Base-by-base conservation (phyloP, 1,284 basidiomycete genomes). In the Boletus semigastroideus region DNA sequence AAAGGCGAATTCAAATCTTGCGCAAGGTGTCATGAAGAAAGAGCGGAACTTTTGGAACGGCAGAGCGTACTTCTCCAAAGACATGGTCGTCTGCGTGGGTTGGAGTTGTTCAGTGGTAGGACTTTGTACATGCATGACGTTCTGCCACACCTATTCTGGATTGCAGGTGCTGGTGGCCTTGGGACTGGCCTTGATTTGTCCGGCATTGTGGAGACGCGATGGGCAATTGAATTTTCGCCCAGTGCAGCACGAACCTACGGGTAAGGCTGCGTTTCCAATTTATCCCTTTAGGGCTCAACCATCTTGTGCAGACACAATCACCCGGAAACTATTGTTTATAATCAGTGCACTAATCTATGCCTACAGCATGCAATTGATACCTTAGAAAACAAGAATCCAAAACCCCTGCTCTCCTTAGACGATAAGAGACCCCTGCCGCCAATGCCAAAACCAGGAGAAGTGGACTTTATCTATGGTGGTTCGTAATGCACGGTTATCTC, bases 391-490 rank as follows among this genome's bases (percentile, higher is more conserved):
- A 70, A 74, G 52, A 55, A 67, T 3, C 70, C 74, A 9, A 43
- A 59, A 27, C 69, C 75, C 1, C 59, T 84, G 3, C 45, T 54
- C 25, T 73, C 73, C 20, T 66, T 75, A 13, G 66, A 75, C 54
- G 68, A 69, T 38, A 65, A 66, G 31, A 67, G 57, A 25, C 52
- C 57, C 6, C 56, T 76, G n/a, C 78, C 75, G 20, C 63, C 69
- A 0, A 75, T 84, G 76, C 87, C 83, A 16, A 72, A 70, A 48
- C 76, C 71, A 46, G 78, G 77, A 10, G 80, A 83, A 25, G 77
- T 90, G 5, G 86, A 89, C 57, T 78, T 90, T 51, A 82, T 90
- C 33, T 86, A 76, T 65, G 86, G 86, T 57, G 86, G 84, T 84
- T 68, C 42, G 73, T 67, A 31, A 43, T 56, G 13, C 42, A 43